phyloP scores from a whole-genome alignment of 495 filamentous ascomycete genomes.

The Lophiostoma macrostomum region DNA sequence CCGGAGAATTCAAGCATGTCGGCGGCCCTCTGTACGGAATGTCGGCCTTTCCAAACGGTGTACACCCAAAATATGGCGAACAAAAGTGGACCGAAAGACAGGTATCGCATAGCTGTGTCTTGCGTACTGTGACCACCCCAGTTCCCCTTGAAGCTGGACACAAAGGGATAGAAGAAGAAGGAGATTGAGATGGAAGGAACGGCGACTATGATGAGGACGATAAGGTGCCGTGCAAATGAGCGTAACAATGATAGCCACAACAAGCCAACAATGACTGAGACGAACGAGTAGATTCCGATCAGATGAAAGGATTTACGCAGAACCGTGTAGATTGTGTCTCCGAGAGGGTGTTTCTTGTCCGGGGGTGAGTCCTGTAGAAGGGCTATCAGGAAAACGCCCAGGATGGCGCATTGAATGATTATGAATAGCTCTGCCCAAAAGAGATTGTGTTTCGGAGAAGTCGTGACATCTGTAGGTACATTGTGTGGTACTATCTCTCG shows the following conservation, averaged over 20 bases:
- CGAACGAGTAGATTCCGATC: conserved; percentile 82
- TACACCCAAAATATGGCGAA: conserved; percentile 77
- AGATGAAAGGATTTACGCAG: conserved; percentile 83
- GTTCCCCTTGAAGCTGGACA: conserved; percentile 78
- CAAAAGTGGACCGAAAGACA: conserved; percentile 70
- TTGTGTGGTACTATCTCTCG: conserved; percentile 49
- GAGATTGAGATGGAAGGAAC: conserved; percentile 83
- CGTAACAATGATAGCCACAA: conserved; percentile 87
- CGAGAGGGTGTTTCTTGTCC: conserved; percentile 60
- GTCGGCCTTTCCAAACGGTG: conserved; percentile 72
- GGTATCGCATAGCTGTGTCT: conserved; percentile 86
- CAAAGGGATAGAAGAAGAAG: conserved; percentile 86
- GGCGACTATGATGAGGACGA: conserved; percentile 71
- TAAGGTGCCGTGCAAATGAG: conserved; percentile 76
- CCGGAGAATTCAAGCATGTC: conserved; percentile 87
- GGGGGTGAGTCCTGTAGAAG: conserved; percentile 80
- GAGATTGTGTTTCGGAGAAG: conserved; percentile 68
- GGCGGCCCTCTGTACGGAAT: conserved; percentile 73
- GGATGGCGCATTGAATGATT: conserved; percentile 74
- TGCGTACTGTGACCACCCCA: conserved; percentile 70
- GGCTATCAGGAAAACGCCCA: conserved; percentile 83
- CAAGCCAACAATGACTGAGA: conserved; percentile 82
- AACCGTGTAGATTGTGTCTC: conserved; percentile 91
- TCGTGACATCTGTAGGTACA: conserved; percentile 44
- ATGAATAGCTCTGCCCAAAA: conserved; percentile 92